A percentile compares a stretch with the other conserved stretches of the same genome.
Conservation (phyloP, 257 asterid species). For the Mitragyna speciosa region DNA sequence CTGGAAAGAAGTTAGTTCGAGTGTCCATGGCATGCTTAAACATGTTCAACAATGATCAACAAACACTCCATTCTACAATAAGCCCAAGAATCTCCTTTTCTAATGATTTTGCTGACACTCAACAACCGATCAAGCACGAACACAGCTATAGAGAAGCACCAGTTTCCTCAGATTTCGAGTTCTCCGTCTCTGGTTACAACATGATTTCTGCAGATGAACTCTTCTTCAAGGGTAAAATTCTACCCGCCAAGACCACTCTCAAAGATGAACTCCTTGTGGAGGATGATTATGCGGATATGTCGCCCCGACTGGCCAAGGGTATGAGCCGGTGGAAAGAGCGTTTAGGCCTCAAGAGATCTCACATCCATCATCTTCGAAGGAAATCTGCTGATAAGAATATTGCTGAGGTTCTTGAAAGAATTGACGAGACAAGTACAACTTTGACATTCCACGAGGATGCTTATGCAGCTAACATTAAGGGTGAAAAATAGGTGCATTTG, state of each 20-base stretch:
- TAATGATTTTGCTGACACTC: conserved; percentile 65
- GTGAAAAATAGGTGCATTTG: background rate
- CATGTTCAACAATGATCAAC: conserved; percentile 69
- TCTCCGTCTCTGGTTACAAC: conserved; percentile 46
- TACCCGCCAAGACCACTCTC: conserved; percentile 60
- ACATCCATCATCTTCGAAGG: conserved; percentile 30
- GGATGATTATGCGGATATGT: conserved; percentile 40
- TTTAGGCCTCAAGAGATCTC: conserved; percentile 57
- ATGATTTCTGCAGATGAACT: conserved; percentile 79
- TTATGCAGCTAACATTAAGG: background rate
- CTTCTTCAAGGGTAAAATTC: conserved; percentile 66
- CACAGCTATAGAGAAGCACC: conserved; percentile 78
- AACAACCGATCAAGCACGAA: conserved; percentile 50
- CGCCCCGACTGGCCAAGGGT: conserved; percentile 33
- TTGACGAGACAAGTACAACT: conserved; percentile 49
- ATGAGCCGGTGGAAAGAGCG: conserved; percentile 68
- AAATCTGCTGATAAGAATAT: conserved; percentile 32
- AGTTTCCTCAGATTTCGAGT: conserved; percentile 74
- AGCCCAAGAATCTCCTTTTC: conserved; percentile 93
- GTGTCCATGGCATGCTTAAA: conserved; percentile 70
- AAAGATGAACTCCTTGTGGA: conserved; percentile 66
- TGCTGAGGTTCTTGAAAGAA: conserved; percentile 45
- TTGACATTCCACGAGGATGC: conserved; percentile 17
- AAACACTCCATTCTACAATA: conserved; percentile 40
- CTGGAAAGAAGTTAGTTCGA: background rate